Evolutionary conservation across 192 early-diverging fungal species (phyloP).

Genomic region (Coemansia sp.): DNA sequence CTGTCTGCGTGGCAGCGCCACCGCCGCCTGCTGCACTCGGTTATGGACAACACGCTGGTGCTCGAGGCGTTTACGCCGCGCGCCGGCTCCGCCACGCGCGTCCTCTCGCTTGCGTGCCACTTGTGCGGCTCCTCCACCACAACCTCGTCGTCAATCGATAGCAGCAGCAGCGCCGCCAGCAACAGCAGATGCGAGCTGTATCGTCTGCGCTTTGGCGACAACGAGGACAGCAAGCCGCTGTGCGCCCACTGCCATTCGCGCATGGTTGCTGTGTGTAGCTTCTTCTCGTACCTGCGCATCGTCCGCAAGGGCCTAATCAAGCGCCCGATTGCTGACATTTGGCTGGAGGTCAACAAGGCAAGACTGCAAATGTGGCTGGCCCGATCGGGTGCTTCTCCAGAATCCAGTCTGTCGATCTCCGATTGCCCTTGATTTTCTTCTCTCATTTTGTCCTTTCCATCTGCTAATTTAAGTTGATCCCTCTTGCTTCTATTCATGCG

Average conservation of each 20-base stretch:
- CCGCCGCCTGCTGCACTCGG: conserved; percentile 43
- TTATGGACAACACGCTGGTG: conserved; percentile 41
- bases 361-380: conserved; percentile 55
- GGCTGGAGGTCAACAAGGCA: conserved; percentile 51
- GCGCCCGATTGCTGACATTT: conserved; percentile 50
- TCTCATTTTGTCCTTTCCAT: not conserved
- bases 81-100: conserved; percentile 12
- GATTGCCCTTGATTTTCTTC: not conserved
- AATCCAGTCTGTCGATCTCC: conserved; percentile 30
- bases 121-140: conserved; percentile 38
- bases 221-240: conserved; percentile 52
- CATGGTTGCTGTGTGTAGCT: conserved; percentile 55
- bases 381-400: conserved; percentile 43
- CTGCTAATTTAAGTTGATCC: not conserved
- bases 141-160: not conserved
- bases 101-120: conserved; percentile 46
- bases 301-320: conserved; percentile 51
- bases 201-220: conserved; percentile 48
- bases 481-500: not conserved
- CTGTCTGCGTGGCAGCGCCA: conserved; percentile 42
- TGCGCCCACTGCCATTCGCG: conserved; percentile 41
- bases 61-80: conserved; percentile 49
- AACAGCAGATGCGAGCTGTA: conserved; percentile 16
- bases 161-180: not conserved
- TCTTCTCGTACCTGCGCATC: conserved; percentile 49